Base-by-base conservation (phyloP, 1,284 basidiomycete genomes). In the Tetrapyrgos nigripes region DNA sequence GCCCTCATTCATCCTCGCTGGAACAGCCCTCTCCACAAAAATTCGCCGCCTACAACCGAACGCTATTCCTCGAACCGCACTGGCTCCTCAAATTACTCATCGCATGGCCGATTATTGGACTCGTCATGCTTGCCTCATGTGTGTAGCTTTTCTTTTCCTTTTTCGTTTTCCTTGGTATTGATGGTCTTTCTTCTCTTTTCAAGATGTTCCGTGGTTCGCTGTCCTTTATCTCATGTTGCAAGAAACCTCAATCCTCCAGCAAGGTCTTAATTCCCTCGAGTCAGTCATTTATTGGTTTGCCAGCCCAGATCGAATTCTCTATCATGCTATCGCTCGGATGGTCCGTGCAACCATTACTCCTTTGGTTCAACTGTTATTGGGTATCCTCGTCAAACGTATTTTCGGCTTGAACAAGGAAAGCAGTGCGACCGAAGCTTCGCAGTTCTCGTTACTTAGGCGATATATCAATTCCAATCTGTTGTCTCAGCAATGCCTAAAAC, bases 261-360 rank as follows among this genome's bases (percentile, higher is more conserved):
- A 31, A 8, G 10, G 50, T 24, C 37, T 40, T n/a, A 76, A 74
- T 50, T 66, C 73, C 9, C 62, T 81, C 24, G 77, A 77, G 61
- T 66, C 73, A 11, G 76, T 82, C 35, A 76, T 82, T 27, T 72
- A 69, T 57, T 80, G 78, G 78, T 80, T 82, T 62, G 70, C 79
- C 1, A 66, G 71, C 19, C 77, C 78, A 1, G 43, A 69, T 11
- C 76, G 79, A n/a, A 68, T 82, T 13, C 60, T 69, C 1, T 79
- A 70, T 63, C 79, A 81, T 59, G 69, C 71, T 1, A 40, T 80
- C 3, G 76, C 77, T 3, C 73, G 77, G 21, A 65, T 80, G 48
- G 70, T 76, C 13, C 74, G 77, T n/a, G 73, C 74, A 17, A 63
- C 76, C 6, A 59, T 71, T 33, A 72, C 73, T 5, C 79, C 80